A percentile compares a stretch with the other conserved stretches of the same genome.
Conservation (phyloP, 305 asterid genomes). For the Coffea humblotiana region DNA sequence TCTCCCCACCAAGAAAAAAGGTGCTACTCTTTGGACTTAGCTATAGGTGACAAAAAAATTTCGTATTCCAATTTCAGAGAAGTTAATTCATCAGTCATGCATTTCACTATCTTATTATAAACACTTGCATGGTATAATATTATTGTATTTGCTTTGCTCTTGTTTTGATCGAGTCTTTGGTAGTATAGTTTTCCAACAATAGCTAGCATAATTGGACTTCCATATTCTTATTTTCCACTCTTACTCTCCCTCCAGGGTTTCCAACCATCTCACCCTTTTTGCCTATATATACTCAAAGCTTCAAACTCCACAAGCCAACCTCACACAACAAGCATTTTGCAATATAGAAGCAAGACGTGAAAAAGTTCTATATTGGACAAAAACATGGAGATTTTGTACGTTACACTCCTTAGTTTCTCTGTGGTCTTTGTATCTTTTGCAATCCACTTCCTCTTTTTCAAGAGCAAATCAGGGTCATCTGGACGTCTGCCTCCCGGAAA, state of each 20-base stretch:
- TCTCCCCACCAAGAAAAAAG: neutral
- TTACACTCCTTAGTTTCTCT: slow-evolving; percentile 32
- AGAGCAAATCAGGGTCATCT: slow-evolving; percentile 17
- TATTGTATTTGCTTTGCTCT: neutral
- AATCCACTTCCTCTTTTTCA: slow-evolving; percentile 44
- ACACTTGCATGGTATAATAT: neutral
- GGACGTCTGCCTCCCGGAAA: slow-evolving; percentile 56
- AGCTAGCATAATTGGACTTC: neutral
- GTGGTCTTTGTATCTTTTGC: slow-evolving; percentile 35
- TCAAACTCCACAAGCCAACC: neutral
- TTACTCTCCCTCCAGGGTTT: neutral
- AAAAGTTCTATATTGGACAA: neutral
- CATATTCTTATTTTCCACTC: neutral
- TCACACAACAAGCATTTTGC: neutral
- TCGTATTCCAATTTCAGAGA: neutral
- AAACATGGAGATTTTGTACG: neutral
- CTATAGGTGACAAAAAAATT: neutral
- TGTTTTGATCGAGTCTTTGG: slow-evolving; percentile 2
- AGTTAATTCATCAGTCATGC: neutral
- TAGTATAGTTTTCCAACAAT: neutral
- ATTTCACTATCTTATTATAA: neutral
- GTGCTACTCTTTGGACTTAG: neutral
- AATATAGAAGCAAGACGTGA: neutral
- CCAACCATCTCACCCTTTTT: neutral
- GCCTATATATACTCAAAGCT: neutral